These are phyloP conservation scores for Chamaecrista fasciculata DNA, from an alignment of 306 rosid species.

Conservation along the genomic window DNA sequence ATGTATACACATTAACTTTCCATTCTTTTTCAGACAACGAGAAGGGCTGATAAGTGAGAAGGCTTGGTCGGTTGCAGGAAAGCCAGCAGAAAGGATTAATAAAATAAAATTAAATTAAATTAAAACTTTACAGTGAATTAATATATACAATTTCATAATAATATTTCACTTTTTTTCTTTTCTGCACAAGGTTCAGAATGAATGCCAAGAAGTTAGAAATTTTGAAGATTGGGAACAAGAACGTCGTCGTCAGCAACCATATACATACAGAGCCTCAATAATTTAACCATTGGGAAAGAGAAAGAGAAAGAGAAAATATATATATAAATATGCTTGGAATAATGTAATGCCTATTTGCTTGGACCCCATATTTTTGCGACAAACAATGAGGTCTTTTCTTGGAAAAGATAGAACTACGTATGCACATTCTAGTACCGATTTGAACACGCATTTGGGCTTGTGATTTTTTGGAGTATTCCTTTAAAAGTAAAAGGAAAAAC, in stretches of 20 bases:
- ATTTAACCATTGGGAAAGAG: conserved; percentile 46
- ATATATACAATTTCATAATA: background rate
- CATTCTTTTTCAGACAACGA: too few relatives aligned
- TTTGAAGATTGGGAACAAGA: conserved; percentile 34
- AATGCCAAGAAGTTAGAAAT: conserved; percentile 29
- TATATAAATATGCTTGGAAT: too few relatives aligned
- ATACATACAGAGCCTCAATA: conserved; percentile 30
- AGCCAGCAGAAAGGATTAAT: background rate
- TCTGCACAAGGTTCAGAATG: conserved; percentile 45
- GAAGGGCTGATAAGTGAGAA: too few relatives aligned
- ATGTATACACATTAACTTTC: too few relatives aligned
- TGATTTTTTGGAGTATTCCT: background rate
- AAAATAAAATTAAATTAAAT: too few relatives aligned
- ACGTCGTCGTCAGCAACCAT: conserved; percentile 20
- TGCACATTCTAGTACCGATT: conserved; percentile 24
- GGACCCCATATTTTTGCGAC: conserved; percentile 14
- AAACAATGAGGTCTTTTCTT: conserved; percentile 5
- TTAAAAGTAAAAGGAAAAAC: background rate
- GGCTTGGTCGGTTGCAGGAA: too few relatives aligned
- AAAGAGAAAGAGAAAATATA: too few relatives aligned
- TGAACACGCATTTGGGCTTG: conserved; percentile 9
- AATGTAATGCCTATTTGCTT: background rate
- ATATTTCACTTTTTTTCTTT: conserved; percentile 29
- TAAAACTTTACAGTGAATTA: too few relatives aligned
- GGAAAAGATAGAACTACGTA: conserved; percentile 41